Evolutionary conservation across 331 rosid species (phyloP).

Genomic region (Ulmus americana): DNA sequence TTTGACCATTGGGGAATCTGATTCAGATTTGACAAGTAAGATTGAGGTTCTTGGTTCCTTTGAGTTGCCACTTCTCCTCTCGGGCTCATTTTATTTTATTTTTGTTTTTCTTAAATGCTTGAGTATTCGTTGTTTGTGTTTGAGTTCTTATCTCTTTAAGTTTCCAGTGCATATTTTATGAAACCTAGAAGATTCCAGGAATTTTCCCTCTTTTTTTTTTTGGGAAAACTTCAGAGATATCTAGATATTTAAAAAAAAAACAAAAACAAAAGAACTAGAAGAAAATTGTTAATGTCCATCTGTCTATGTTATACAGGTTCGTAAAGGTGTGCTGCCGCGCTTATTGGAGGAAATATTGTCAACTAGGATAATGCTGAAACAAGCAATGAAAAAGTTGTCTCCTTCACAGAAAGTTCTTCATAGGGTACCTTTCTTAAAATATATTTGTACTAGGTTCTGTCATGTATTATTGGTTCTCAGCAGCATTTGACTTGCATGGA

Average conservation of each 20-base stretch:
- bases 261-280: not conserved
- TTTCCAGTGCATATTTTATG: no score
- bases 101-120: no score
- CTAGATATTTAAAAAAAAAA: no score
- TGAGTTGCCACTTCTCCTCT: no score
- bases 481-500: not conserved
- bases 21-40: not conserved
- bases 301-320: constrained; percentile 47
- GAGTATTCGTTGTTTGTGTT: no score
- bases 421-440: constrained; percentile 45
- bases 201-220: no score
- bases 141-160: no score
- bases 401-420: constrained; percentile 75
- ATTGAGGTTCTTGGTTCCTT: not conserved
- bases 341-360: constrained; percentile 85
- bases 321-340: constrained; percentile 77
- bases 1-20: not conserved
- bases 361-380: constrained; percentile 89
- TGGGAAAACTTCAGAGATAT: no score
- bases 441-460: not conserved
- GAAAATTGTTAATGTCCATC: constrained; percentile 14
- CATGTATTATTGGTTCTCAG: not conserved
- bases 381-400: constrained; percentile 70
- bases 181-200: no score
- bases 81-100: no score